Conservation (phyloP, 345 rosid species). For the thale cress (Arabidopsis thaliana) region TAIR10.1 NC_003074.8:2932001-2932500, state of each 20-base stretch:
- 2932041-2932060: neutral
- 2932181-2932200: constrained; percentile 21
- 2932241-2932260: constrained; percentile 46
- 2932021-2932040: constrained; percentile 45
- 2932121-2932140: constrained; percentile 29
- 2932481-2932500: constrained; percentile 96
- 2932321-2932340: constrained; percentile 59
- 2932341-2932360: constrained; percentile 63
- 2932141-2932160: constrained; percentile 4
- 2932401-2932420: constrained; percentile 68
- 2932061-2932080: neutral
- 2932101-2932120: constrained; percentile 11
- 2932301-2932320: constrained; percentile 44
- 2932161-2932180: neutral
- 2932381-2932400: constrained; percentile 71
- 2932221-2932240: constrained; percentile 37
- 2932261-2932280: constrained; percentile 30
- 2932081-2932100: neutral
- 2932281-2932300: constrained; percentile 41
- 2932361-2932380: constrained; percentile 63
- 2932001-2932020: constrained; percentile 43
- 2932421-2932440: constrained; percentile 67
- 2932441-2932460: constrained; percentile 94
- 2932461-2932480: constrained; percentile 92
- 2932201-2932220: constrained; percentile 28